Evolutionary conservation across 2,329 filamentous ascomycete species (phyloP).

Genomic region (Graphilbum fragrans): DNA sequence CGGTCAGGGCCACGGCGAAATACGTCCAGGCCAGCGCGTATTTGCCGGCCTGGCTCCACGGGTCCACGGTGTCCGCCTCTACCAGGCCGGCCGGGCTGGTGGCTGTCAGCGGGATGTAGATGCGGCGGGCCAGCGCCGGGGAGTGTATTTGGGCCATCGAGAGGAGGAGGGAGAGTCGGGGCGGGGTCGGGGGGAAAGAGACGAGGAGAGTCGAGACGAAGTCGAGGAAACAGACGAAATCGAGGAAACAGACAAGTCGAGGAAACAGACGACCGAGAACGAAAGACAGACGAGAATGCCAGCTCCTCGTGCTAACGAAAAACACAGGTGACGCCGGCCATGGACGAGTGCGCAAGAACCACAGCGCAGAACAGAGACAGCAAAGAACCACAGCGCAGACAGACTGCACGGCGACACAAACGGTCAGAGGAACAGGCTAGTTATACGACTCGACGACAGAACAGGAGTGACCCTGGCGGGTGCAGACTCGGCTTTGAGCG

Average conservation of each 20-base stretch:
- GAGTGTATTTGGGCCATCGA: slow-evolving; percentile 10
- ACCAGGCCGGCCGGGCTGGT: slow-evolving; percentile 49
- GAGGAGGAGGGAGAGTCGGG: background rate
- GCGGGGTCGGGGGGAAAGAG: background rate
- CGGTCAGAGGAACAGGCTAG: too few relatives aligned
- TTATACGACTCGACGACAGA: too few relatives aligned
- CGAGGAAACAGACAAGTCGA: background rate
- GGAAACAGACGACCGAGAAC: background rate
- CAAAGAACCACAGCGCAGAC: too few relatives aligned
- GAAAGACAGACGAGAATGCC: background rate
- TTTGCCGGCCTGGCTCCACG: slow-evolving; percentile 71
- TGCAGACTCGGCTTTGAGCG: too few relatives aligned
- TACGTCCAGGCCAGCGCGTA: slow-evolving; percentile 84
- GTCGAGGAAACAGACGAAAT: background rate
- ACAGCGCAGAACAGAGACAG: too few relatives aligned
- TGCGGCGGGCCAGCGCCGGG: slow-evolving; percentile 36
- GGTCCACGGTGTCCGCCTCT: slow-evolving; percentile 56
- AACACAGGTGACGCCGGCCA: background rate
- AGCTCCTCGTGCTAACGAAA: background rate
- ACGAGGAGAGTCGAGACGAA: too few relatives aligned
- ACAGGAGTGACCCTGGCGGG: too few relatives aligned
- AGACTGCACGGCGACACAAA: too few relatives aligned
- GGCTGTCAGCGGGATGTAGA: slow-evolving; percentile 46
- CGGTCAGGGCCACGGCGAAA: slow-evolving; percentile 64
- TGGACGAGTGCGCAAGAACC: too few relatives aligned